Evolutionary conservation across 805 yeast genomes (phyloP).

Genomic region (Zygosaccharomyces bisporus): DNA sequence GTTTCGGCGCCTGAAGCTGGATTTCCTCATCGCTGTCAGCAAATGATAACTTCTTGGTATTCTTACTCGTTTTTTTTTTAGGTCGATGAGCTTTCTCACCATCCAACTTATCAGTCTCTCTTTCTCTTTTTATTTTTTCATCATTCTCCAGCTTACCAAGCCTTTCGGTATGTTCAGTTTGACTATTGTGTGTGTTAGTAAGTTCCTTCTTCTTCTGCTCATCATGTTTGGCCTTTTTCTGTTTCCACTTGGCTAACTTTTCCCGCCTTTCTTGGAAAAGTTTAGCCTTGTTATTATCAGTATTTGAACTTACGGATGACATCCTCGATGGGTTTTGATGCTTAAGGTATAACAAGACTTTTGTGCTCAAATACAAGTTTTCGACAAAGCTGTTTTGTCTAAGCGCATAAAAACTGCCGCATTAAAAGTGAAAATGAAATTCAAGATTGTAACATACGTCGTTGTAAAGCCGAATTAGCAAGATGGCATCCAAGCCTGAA

Average conservation of each 20-base stretch:
- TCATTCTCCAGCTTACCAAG: slow-evolving; percentile 48
- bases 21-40: slow-evolving; percentile 22
- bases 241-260: slow-evolving; percentile 57
- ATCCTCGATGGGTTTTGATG: slow-evolving; percentile 5
- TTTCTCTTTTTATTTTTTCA: slow-evolving; percentile 42
- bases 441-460: not conserved
- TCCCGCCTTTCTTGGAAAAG: slow-evolving; percentile 44
- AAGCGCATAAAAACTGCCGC: not conserved
- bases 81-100: slow-evolving; percentile 1
- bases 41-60: slow-evolving; percentile 9
- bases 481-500: slow-evolving; percentile 29
- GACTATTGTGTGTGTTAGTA: slow-evolving; percentile 9
- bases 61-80: slow-evolving; percentile 3
- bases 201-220: slow-evolving; percentile 21
- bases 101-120: slow-evolving; percentile 17
- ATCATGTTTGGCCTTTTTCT: slow-evolving; percentile 43
- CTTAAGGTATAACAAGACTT: not conserved
- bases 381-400: not conserved
- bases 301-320: slow-evolving; percentile 24
- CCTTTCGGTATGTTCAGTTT: slow-evolving; percentile 27
- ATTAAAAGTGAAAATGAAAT: not conserved
- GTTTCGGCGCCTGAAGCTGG: not conserved
- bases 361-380: not conserved
- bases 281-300: slow-evolving; percentile 34
- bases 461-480: not conserved